A percentile compares a stretch with the other conserved stretches of the same genome.
Conservation (phyloP, 768 basidiomycete genomes). For the Imleria badia region DNA sequence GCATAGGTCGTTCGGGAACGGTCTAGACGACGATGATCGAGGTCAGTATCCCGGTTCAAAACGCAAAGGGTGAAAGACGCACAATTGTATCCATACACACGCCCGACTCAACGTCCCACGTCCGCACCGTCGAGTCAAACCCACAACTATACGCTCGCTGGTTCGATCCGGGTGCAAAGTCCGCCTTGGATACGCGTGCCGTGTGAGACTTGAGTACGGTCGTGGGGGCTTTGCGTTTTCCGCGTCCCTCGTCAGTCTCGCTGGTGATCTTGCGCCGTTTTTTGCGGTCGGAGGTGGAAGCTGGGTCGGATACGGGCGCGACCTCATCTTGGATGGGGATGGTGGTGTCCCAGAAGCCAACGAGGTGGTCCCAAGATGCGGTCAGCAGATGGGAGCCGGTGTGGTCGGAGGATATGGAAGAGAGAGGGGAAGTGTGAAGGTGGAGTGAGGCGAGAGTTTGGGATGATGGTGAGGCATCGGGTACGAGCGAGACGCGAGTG, state of each 20-base stretch:
- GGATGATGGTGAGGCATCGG: constrained; percentile 2
- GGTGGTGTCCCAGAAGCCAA: constrained; percentile 77
- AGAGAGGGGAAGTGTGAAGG: constrained; percentile 79
- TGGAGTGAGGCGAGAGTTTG: constrained; percentile 61
- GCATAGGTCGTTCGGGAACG: constrained; percentile 72
- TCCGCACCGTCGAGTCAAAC: constrained; percentile 86
- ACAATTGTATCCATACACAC: constrained; percentile 72
- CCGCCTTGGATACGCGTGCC: constrained; percentile 71
- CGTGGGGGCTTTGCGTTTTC: constrained; percentile 65
- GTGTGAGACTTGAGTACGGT: constrained; percentile 82
- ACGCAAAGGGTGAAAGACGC: background rate
- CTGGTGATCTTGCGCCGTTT: constrained; percentile 58
- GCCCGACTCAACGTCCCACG: constrained; percentile 84
- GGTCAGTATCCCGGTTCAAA: too few species aligned
- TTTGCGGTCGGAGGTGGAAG: constrained; percentile 37
- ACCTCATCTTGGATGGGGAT: constrained; percentile 68
- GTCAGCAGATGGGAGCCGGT: constrained; percentile 71
- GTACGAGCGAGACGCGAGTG: constrained; percentile 27
- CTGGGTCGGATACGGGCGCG: constrained; percentile 7
- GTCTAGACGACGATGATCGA: constrained; percentile 38
- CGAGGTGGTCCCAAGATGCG: constrained; percentile 81
- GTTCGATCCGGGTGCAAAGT: constrained; percentile 47
- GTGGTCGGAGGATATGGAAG: constrained; percentile 59
- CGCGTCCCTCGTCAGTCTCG: constrained; percentile 30
- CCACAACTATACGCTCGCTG: constrained; percentile 70